Base-by-base conservation (phyloP, 1,284 basidiomycete species). In the Leccinum cinnamomeum region DNA sequence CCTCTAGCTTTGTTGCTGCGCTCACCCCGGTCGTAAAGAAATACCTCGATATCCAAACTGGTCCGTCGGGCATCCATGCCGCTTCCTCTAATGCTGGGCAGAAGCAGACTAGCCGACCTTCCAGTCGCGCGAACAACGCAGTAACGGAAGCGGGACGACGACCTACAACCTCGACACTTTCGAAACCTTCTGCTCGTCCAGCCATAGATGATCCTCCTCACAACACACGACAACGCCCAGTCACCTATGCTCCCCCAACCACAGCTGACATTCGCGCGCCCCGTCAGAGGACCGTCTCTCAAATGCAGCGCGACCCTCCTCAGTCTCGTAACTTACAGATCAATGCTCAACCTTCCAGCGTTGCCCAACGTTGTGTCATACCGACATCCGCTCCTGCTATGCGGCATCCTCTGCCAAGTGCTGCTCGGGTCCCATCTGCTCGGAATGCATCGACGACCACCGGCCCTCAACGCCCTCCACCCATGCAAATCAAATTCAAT, bases 11-110 rank as follows among this genome's bases (percentile, higher is more conserved):
- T 69, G 82, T 84, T 14, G 80, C 80, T 3, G 91, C 91, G 5
- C 80, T 94, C 20, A 88, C 89, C 2, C 92, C 92, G 4, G 88
- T 85, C 2, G 86, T 86, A 60, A 88, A 83, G 68, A 92, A 91
- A 74, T 93, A 93, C 72, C 84, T 94, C 3, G 86, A 90, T 64
- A 80, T 94, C 57, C 82, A 81, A 62, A 25, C 69, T 2, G 72
- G 76, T 5, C 62, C 65, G 18, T 53, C 51, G 1, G 58, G 58
- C 4, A 30, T 7, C 7, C 58, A 56, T 16, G 28, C 30, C 35
- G 7, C 16, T 35, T 54, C 58, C 23, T 60, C 64, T 10, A 56
- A 50, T 48, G 46, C 10, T 18, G 58, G 50, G 18, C 68, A 61
- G 57, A 69, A 62, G 56, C 71, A 65, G 57, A 30, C 53, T 64